phyloP scores from a whole-genome alignment of 2,329 filamentous ascomycete species.

The Colletotrichum navitas region DNA sequence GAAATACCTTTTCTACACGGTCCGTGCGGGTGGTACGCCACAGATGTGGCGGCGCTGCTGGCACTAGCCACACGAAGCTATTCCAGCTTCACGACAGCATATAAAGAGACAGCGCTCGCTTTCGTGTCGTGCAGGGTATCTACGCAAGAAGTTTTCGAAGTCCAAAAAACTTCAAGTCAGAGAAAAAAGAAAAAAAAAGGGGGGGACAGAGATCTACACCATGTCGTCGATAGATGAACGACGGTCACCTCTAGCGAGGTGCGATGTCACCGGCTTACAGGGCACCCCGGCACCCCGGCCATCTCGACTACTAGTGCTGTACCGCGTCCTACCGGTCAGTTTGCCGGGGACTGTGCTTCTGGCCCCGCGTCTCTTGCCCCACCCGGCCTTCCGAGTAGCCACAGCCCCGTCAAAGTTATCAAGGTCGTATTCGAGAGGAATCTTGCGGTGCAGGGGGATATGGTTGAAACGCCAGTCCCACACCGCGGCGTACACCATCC shows the following conservation, averaged over 20 bases:
- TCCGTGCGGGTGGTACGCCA: too few species aligned
- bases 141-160: neutral
- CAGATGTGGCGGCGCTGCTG: too few species aligned
- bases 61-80: too few species aligned
- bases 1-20: too few species aligned
- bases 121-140: neutral
- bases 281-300: constrained; percentile 23
- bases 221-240: constrained; percentile 19
- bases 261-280: constrained; percentile 29
- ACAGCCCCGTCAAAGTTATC: constrained; percentile 64
- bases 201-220: constrained; percentile 2
- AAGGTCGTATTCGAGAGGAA: constrained; percentile 64
- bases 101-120: neutral
- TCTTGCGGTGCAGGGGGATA: constrained; percentile 72
- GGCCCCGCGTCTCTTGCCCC: constrained; percentile 57
- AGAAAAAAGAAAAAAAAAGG: neutral
- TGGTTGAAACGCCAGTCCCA: constrained; percentile 78
- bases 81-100: too few species aligned
- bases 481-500: constrained; percentile 75
- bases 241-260: constrained; percentile 4
- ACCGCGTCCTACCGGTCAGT: constrained; percentile 1
- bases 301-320: constrained; percentile 27
- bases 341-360: neutral
- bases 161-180: neutral
- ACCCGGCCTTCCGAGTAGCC: constrained; percentile 71